Conservation (phyloP, 2,329 filamentous ascomycete genomes). For the Arthrinium phaeospermum region DNA sequence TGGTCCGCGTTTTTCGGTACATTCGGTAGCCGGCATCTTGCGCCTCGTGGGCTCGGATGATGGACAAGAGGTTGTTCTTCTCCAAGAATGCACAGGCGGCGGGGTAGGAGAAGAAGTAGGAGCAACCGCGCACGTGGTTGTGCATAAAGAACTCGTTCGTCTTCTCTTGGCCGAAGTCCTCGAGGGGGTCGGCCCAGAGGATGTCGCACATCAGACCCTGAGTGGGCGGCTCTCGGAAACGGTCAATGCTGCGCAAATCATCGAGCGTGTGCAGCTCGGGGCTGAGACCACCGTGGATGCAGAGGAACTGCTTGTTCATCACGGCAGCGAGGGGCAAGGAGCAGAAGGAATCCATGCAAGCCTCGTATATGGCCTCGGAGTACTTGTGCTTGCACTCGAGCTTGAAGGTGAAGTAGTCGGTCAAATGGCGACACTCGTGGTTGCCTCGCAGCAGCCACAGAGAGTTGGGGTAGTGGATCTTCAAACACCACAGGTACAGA, state of each 20-base stretch:
- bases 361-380: conserved; percentile 93
- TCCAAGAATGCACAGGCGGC: conserved; percentile 96
- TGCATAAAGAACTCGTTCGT: conserved; percentile 97
- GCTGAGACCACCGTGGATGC: conserved; percentile 95
- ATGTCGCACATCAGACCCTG: conserved; percentile 99
- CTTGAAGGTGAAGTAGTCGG: conserved; percentile 99
- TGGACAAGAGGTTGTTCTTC: conserved; percentile 97
- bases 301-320: conserved; percentile 99
- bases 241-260: conserved; percentile 93
- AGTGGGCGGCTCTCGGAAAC: conserved; percentile 95
- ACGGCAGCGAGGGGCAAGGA: conserved; percentile 89
- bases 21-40: conserved; percentile 99
- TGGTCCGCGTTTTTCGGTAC: conserved; percentile 98
- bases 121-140: conserved; percentile 97
- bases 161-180: conserved; percentile 99
- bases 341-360: conserved; percentile 99
- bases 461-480: conserved; percentile 98
- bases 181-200: conserved; percentile 95
- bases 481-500: conserved; percentile 94
- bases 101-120: conserved; percentile 99
- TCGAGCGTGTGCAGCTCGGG: conserved; percentile 96
- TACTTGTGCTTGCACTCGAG: conserved; percentile 99
- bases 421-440: conserved; percentile 98
- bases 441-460: conserved; percentile 97
- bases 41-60: conserved; percentile 97